A percentile compares a stretch with the other conserved stretches of the same genome.
These are phyloP conservation scores for Tulasnella sp. DNA, from an alignment of 768 basidiomycete genomes.

Conservation along the genomic window DNA sequence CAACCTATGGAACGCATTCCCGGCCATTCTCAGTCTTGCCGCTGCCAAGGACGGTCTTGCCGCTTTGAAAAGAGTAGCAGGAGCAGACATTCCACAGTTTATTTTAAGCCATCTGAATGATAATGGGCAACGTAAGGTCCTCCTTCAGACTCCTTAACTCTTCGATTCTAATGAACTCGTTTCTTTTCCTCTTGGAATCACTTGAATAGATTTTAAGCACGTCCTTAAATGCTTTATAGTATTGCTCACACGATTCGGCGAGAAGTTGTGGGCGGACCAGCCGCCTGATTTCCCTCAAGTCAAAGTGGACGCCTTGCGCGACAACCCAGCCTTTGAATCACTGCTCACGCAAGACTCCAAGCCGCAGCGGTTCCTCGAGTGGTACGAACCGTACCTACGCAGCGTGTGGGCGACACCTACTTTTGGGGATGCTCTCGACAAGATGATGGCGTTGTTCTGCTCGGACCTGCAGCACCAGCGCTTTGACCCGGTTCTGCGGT, in stretches of 20 bases:
- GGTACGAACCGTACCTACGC: slow-evolving; percentile 61
- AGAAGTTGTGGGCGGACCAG: slow-evolving; percentile 64
- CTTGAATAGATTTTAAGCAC: slow-evolving; percentile 52
- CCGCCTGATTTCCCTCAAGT: slow-evolving; percentile 68
- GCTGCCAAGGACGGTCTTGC: neutral
- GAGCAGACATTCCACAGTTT: slow-evolving; percentile 31
- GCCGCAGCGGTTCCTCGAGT: slow-evolving; percentile 49
- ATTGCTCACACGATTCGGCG: slow-evolving; percentile 54
- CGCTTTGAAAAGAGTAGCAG: neutral
- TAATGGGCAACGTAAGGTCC: slow-evolving; percentile 54
- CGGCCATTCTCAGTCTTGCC: neutral
- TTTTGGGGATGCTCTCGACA: slow-evolving; percentile 66
- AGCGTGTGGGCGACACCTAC: slow-evolving; percentile 49
- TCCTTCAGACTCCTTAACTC: neutral
- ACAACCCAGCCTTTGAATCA: slow-evolving; percentile 49
- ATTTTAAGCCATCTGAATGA: slow-evolving; percentile 60
- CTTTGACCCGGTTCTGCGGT: slow-evolving; percentile 51
- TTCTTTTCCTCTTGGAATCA: slow-evolving; percentile 21
- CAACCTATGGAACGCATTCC: neutral
- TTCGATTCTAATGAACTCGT: neutral
- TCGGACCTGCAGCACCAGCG: slow-evolving; percentile 78
- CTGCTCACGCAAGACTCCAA: slow-evolving; percentile 30
- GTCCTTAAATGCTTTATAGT: slow-evolving; percentile 57
- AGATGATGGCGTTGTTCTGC: slow-evolving; percentile 66
- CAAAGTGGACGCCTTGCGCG: slow-evolving; percentile 77